Base-by-base conservation (phyloP, 2,329 filamentous ascomycete species). In the Ramularia endophylla region DNA sequence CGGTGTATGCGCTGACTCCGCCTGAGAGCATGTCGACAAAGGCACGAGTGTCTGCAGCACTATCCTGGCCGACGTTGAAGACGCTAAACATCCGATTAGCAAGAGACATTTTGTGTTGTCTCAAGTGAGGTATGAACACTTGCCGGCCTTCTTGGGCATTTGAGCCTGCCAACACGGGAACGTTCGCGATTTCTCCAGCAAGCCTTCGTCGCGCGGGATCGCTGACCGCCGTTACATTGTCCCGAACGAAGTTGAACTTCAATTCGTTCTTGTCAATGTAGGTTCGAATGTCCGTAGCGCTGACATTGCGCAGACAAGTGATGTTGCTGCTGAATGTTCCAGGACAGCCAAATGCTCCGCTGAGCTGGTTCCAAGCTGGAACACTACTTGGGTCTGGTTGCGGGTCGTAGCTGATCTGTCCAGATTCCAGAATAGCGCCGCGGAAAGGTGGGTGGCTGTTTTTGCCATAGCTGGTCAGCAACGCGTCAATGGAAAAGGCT, bases 131-230 rank as follows among this genome's bases (percentile, higher is more conserved):
- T 8, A 13, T 15, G 30, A 19, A 8, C 3, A 31, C 51, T 15
- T 47, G 53, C 50, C 56, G 54, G 28, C 62, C 62, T 53, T 65
- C 63, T 40, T 64, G 55, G 4, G 56, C 53, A 35, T 60, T 65
- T 9, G 52, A 56, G 18, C 63, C 63, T 20, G 51, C 55, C 16
- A 66, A 40, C 17, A 63, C 54, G 5, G 63, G 63, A 17, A 66
- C 56, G 16, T 52, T 50, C 4, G 61, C 57, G 28, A 64, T 60
- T 27, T 61, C 42, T 13, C 60, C 60, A 12, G 43, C 47, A 2
- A 52, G 29, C n/a, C 59, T 49, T 13, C 46, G 42, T 18, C 45
- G 40, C n/a, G 54, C 52, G 13, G 59, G 57, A 39, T 60, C 48
- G 5, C 42, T 40, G 4, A 60, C 51, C 2, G 58, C 43, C 0